These are phyloP conservation scores for Lactarius hatsudake DNA, from an alignment of 768 basidiomycete species.

Conservation along the genomic window DNA sequence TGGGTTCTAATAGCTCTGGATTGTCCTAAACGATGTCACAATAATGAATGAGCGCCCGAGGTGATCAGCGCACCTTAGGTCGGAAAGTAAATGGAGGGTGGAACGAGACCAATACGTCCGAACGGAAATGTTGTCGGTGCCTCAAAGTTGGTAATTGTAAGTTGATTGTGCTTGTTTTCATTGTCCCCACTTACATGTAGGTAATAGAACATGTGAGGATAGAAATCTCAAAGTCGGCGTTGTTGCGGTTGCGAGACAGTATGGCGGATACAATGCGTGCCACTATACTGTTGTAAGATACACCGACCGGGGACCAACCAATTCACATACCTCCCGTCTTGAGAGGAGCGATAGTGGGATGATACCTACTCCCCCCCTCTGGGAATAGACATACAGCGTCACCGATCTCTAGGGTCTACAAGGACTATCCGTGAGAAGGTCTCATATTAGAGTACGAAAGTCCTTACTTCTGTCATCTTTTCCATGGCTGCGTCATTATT, in stretches of 20 bases:
- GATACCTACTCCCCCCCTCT: constrained; percentile 83
- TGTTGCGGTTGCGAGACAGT: constrained; percentile 61
- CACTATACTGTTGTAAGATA: constrained; percentile 41
- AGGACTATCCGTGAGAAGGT: constrained; percentile 10
- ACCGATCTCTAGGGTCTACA: constrained; percentile 68
- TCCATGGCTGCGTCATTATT: constrained; percentile 73
- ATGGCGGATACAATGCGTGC: constrained; percentile 80
- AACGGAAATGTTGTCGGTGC: constrained; percentile 84
- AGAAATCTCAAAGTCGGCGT: constrained; percentile 68
- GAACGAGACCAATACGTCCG: constrained; percentile 83
- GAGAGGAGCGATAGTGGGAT: constrained; percentile 81
- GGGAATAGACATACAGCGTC: constrained; percentile 84
- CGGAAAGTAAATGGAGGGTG: constrained; percentile 65
- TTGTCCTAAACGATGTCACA: constrained; percentile 46
- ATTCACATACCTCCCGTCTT: constrained; percentile 71
- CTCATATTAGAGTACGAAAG: constrained; percentile 18
- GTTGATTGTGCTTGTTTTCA: constrained; percentile 10
- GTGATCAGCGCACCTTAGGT: constrained; percentile 47
- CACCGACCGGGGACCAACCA: neutral
- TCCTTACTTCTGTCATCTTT: constrained; percentile 58
- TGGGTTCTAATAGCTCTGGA: constrained; percentile 67
- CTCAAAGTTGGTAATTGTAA: constrained; percentile 36
- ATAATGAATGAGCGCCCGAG: neutral
- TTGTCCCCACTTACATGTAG: constrained; percentile 56
- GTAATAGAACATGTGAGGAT: constrained; percentile 79